These are phyloP conservation scores for Lupinus albus DNA, from an alignment of 306 rosid species.

Conservation along the genomic window DNA sequence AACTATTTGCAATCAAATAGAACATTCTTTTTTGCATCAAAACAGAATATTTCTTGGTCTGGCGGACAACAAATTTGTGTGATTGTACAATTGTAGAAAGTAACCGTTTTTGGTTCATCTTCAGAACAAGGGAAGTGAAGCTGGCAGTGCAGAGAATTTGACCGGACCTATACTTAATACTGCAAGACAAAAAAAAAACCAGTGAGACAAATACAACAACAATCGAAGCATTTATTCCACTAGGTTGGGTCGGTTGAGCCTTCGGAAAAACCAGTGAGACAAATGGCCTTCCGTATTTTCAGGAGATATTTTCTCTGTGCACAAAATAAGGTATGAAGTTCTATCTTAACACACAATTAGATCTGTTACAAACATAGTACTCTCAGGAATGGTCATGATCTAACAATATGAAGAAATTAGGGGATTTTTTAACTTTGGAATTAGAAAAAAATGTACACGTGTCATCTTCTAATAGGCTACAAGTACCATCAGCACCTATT, in stretches of 20 bases:
- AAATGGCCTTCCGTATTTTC: constrained; percentile 3
- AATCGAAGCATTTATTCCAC: too few relatives aligned
- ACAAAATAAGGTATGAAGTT: constrained; percentile 16
- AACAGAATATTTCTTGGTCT: constrained; percentile 37
- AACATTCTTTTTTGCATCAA: constrained; percentile 22
- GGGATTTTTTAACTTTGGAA: too few relatives aligned
- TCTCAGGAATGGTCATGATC: not conserved
- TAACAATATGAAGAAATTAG: not conserved
- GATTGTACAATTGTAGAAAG: constrained; percentile 21
- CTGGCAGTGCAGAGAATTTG: constrained; percentile 38
- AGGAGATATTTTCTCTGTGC: constrained; percentile 1
- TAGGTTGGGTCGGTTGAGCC: too few relatives aligned
- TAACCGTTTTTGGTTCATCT: constrained; percentile 40
- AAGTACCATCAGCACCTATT: too few relatives aligned
- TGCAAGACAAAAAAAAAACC: constrained; percentile 45
- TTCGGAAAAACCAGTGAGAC: constrained; percentile 27
- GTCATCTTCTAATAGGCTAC: too few relatives aligned
- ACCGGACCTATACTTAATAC: constrained; percentile 45
- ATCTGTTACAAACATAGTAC: not conserved
- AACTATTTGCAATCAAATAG: constrained; percentile 40
- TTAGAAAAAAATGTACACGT: too few relatives aligned
- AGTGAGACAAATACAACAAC: constrained; percentile 31
- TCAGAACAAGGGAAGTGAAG: constrained; percentile 41
- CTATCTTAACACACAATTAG: not conserved
- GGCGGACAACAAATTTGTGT: constrained; percentile 33